Evolutionary conservation across 2,329 filamentous ascomycete species (phyloP).

Genomic region (Aspergillus sp.): DNA sequence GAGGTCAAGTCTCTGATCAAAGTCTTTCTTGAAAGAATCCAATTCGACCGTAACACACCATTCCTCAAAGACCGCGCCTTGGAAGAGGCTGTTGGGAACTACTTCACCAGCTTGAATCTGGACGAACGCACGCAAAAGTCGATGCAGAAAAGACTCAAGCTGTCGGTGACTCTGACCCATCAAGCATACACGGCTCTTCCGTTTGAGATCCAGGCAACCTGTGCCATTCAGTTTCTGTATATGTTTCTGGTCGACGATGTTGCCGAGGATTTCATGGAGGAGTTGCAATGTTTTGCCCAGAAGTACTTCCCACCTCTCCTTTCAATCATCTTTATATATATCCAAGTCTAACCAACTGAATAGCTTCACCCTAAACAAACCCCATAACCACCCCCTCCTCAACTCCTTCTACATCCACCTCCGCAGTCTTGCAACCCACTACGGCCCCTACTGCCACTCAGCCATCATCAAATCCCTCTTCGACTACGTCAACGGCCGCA

Average conservation of each 20-base stretch:
- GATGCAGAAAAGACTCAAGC: slow-evolving; percentile 3
- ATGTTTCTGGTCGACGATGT: slow-evolving; percentile 12
- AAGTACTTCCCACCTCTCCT: slow-evolving; percentile 1
- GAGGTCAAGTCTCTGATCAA: slow-evolving; percentile 6
- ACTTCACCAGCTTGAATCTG: slow-evolving; percentile 5
- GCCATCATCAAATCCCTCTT: slow-evolving; percentile 7
- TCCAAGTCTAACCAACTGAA: too few species aligned
- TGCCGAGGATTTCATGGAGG: slow-evolving; percentile 5
- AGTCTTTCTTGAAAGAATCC: slow-evolving; percentile 5
- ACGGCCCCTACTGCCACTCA: slow-evolving; percentile 9
- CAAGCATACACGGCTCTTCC: slow-evolving; percentile 5
- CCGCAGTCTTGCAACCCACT: slow-evolving; percentile 3
- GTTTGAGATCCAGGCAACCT: slow-evolving; percentile 7
- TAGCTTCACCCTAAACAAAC: slow-evolving; percentile 2
- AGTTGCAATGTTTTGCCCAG: slow-evolving; percentile 7
- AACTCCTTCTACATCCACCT: slow-evolving; percentile 5
- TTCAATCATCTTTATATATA: not conserved
- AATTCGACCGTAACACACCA: slow-evolving; percentile 4
- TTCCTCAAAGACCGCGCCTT: slow-evolving; percentile 4
- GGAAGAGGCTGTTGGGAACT: slow-evolving; percentile 3
- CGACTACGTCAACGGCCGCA: slow-evolving; percentile 7
- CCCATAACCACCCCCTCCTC: slow-evolving; percentile 2
- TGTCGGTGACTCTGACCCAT: slow-evolving; percentile 4
- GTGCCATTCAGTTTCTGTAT: slow-evolving; percentile 6
- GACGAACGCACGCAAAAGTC: slow-evolving; percentile 1